Conservation (phyloP, 1,284 basidiomycete species). For the Trichosporon sp. region DNA sequence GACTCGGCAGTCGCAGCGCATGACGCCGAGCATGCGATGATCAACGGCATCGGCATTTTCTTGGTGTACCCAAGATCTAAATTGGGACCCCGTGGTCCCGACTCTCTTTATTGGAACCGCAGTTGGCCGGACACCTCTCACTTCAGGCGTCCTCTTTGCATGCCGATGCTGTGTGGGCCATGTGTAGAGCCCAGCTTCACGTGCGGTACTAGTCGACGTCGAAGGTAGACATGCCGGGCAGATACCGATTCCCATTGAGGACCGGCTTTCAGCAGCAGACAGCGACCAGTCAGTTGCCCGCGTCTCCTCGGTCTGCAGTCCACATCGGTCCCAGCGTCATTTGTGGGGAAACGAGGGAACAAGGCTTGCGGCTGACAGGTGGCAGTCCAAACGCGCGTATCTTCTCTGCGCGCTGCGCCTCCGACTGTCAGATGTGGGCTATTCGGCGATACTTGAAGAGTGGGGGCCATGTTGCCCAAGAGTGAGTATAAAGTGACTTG, state of each 20-base stretch:
- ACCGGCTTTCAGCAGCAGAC: background rate
- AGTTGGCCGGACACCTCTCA: background rate
- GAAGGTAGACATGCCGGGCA: background rate
- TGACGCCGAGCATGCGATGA: background rate
- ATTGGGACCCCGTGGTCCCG: background rate
- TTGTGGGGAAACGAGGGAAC: background rate
- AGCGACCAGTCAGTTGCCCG: background rate
- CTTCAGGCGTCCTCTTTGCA: too few species aligned
- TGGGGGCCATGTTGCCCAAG: background rate
- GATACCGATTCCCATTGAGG: background rate
- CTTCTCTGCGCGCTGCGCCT: background rate
- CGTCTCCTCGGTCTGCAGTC: background rate
- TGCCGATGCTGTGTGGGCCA: too few species aligned
- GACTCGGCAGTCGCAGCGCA: background rate
- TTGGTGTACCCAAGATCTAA: background rate
- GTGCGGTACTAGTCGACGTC: too few species aligned
- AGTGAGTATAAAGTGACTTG: background rate
- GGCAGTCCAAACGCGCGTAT: background rate
- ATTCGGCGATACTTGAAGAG: background rate
- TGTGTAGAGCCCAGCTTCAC: too few species aligned
- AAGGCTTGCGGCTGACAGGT: background rate
- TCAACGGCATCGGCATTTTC: background rate
- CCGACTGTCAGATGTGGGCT: background rate
- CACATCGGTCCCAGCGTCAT: background rate
- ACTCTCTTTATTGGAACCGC: background rate